These are phyloP conservation scores for Pleurotus citrinopileatus DNA, from an alignment of 768 basidiomycete species.

Conservation along the genomic window DNA sequence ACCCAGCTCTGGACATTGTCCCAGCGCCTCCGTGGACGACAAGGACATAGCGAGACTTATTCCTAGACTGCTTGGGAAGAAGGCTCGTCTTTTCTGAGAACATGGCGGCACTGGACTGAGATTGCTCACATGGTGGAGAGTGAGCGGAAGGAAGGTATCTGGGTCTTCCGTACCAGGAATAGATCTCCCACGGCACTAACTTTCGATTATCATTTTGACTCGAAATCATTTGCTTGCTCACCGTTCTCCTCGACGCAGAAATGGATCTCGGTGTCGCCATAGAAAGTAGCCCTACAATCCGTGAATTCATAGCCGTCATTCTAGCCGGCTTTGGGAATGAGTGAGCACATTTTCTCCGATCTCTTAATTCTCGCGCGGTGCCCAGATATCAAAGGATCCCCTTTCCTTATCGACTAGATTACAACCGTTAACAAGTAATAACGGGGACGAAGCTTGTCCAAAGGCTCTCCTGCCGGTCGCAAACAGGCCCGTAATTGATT, in stretches of 20 bases:
- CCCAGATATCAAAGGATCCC: conserved; percentile 13
- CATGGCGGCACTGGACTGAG: too few relatives aligned
- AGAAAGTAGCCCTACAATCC: conserved; percentile 44
- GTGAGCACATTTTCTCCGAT: conserved; percentile 39
- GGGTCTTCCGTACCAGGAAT: neutral
- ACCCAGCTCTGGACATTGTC: conserved; percentile 53
- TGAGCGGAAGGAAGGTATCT: too few relatives aligned
- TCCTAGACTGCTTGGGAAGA: neutral
- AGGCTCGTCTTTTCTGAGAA: neutral
- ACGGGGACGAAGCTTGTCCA: conserved; percentile 80
- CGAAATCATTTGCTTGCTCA: neutral
- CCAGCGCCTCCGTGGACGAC: conserved; percentile 84
- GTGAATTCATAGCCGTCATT: conserved; percentile 86
- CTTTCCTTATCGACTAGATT: conserved; percentile 43
- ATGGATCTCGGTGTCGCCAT: conserved; percentile 68
- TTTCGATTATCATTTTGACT: neutral
- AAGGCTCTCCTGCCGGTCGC: conserved; percentile 88
- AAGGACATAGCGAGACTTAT: conserved; percentile 34
- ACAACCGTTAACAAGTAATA: conserved; percentile 67
- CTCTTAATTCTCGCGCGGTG: conserved; percentile 1
- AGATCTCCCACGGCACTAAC: conserved; percentile 7
- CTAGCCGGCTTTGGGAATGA: conserved; percentile 92
- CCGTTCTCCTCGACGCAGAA: conserved; percentile 11
- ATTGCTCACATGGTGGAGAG: too few relatives aligned
- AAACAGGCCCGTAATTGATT: conserved; percentile 85